Base-by-base conservation (phyloP, 495 filamentous ascomycete species). In the Margaritispora aquatica region DNA sequence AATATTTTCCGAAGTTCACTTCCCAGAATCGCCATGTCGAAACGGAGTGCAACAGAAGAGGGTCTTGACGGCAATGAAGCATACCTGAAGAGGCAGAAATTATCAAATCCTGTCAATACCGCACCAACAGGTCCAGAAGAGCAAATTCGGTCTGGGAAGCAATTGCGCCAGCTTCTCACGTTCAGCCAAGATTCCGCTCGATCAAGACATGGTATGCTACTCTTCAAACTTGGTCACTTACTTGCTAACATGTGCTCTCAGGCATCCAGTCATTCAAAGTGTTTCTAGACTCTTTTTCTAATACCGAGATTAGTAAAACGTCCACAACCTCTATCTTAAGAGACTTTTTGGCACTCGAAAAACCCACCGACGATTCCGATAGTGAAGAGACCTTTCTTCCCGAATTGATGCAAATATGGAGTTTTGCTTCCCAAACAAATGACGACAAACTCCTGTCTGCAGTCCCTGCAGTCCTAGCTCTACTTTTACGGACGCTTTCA, bases 341-440 rank as follows among this genome's bases (percentile, higher is more conserved):
- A 63, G 83, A 86, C 44, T 96, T 87, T 69, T 82, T 93, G 52
- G 80, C 89, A 47, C 79, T 80, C 54, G 82, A 89, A 64, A 83
- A 79, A 59, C 80, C 83, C 9, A 69, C 71, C 57, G 73, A 75
- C 26, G 67, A 71, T 26, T 77, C 77, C n/a, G 81, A 81, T 34
- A 77, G 80, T 19, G 79, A 78, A 19, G 71, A 78, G 1, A 70
- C 80, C 23, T 89, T 84, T 64, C 80, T 96, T 22, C 74, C 82
- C 0, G 86, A 92, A 56, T 68, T 97, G 47, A 85, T 92, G 66
- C 84, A 88, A 63, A 84, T 81, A 15, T 97, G 92, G 92, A 81
- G 79, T 56, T 87, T 85, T 67, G 89, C 85, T 2, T 79, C 80
- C 48, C 82, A 85, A 69, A 80, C 78, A 58, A 88, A 88, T 66